Evolutionary conservation across 1,284 basidiomycete species (phyloP), one percentile per base, ranked within the genome.

Genomic region (Cryptococcus jaspeensis): DNA sequence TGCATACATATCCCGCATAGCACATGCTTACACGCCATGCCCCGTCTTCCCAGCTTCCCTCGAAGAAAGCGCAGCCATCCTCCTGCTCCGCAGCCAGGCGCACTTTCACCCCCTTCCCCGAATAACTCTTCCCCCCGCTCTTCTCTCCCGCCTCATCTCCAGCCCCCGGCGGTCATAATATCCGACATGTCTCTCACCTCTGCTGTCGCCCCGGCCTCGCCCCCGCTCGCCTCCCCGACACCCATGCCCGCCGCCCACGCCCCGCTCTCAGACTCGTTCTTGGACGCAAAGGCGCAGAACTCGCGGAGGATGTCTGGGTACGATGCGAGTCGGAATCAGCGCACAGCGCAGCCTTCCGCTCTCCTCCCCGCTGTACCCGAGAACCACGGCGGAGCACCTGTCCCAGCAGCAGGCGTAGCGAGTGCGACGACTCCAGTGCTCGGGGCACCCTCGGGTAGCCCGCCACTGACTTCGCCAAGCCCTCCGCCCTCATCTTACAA

Each of bases 261-360:
- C 38, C 39, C 42, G 5, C 28, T 56, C 12, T 25, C 51, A 25
- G 55, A 60, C 45, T 39, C 35, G 9, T 57, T 56, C 25, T n/a
- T 57, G 23, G 50, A 57, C 20, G 47, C 50, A 2, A 56, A 56
- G 50, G 59, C 59, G 6, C 59, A 57, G 38, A 43, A 44, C 9
- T 48, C 59, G 5, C 45, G 59, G 8, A 37, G 55, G 22, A 44
- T 43, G 16, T 42, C 41, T 36, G 20, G 28, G 39, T 50, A 47
- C 52, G 52, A 53, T 25, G 38, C 41, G 20, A 20, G 16, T n/a
- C n/a, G 23, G 13, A n/a, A 9, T 8, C 13, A 18, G 16, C n/a
- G 45, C 45, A n/a, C 45, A 25, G 25, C 45, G 11, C 37, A 51
- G 15, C 40, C 32, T 35, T 50, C 54, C n/a, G 35, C 52, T 9